Conservation (phyloP, 73 alveolate genomes). For the Tetrahymena thermophila region DNA sequence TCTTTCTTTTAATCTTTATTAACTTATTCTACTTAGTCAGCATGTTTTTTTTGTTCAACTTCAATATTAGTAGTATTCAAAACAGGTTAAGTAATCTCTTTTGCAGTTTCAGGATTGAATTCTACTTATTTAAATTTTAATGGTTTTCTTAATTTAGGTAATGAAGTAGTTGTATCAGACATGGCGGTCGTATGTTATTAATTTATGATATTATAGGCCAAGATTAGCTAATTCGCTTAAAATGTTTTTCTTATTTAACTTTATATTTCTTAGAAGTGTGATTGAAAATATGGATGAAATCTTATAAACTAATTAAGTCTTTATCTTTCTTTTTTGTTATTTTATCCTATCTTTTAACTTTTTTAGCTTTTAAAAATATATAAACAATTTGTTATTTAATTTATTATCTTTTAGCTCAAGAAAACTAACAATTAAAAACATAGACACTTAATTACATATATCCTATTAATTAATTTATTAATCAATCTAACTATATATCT, state of each 20-base stretch:
- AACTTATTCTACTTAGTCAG: background rate
- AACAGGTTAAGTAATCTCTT: too few species aligned
- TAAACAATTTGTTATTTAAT: background rate
- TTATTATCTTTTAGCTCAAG: background rate
- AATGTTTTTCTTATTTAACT: background rate
- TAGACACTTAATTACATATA: background rate
- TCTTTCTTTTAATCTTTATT: background rate
- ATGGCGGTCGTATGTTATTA: background rate
- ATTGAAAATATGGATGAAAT: background rate
- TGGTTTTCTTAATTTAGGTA: background rate
- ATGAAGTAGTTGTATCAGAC: background rate
- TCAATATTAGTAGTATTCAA: too few species aligned
- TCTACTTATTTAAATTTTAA: too few species aligned
- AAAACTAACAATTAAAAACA: background rate
- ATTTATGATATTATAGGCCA: too few species aligned
- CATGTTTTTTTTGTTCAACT: background rate
- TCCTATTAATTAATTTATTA: too few species aligned
- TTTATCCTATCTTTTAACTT: background rate
- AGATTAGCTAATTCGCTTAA: background rate
- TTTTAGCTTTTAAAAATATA: background rate
- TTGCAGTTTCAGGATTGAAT: too few species aligned
- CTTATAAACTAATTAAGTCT: background rate
- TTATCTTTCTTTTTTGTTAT: background rate
- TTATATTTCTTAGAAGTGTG: background rate
- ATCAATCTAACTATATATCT: background rate